phyloP scores from a whole-genome alignment of 2,329 filamentous ascomycete genomes.

The Sclerotinia subarctica region DNA sequence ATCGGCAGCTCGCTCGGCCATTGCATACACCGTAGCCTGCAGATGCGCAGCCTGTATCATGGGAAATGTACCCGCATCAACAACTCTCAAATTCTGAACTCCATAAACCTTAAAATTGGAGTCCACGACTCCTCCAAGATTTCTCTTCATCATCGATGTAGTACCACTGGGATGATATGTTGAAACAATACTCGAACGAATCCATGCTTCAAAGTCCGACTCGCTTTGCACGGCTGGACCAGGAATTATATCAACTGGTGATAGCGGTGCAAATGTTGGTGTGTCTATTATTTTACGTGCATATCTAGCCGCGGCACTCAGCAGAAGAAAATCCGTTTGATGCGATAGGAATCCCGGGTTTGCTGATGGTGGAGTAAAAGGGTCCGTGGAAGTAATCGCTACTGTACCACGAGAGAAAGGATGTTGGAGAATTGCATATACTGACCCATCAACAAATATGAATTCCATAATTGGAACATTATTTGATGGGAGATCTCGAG shows the following conservation, averaged over 20 bases:
- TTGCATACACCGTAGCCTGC: conserved; percentile 25
- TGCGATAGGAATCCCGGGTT: conserved; percentile 54
- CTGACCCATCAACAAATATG: background rate
- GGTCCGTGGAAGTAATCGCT: conserved; percentile 48
- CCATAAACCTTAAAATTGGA: conserved; percentile 26
- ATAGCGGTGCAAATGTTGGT: conserved; percentile 1
- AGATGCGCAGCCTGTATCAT: conserved; percentile 26
- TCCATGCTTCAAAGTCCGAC: conserved; percentile 3
- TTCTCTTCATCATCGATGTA: conserved; percentile 27
- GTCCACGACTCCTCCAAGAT: conserved; percentile 29
- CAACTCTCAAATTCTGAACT: conserved; percentile 23
- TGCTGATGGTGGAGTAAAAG: conserved; percentile 45
- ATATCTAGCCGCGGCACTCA: conserved; percentile 1
- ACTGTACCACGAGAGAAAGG: conserved; percentile 56
- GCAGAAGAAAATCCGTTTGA: conserved; percentile 11
- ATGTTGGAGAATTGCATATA: conserved; percentile 51
- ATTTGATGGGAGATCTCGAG: conserved; percentile 16
- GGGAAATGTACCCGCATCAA: conserved; percentile 31
- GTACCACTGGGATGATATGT: conserved; percentile 27
- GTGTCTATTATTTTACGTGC: background rate
- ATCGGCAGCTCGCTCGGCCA: conserved; percentile 28
- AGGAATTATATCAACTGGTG: conserved; percentile 4
- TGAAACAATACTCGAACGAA: background rate
- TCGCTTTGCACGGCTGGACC: conserved; percentile 5
- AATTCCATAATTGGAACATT: conserved; percentile 16